These are phyloP conservation scores for Astrothelium macrocarpum DNA, from an alignment of 495 filamentous ascomycete genomes.

Conservation along the genomic window DNA sequence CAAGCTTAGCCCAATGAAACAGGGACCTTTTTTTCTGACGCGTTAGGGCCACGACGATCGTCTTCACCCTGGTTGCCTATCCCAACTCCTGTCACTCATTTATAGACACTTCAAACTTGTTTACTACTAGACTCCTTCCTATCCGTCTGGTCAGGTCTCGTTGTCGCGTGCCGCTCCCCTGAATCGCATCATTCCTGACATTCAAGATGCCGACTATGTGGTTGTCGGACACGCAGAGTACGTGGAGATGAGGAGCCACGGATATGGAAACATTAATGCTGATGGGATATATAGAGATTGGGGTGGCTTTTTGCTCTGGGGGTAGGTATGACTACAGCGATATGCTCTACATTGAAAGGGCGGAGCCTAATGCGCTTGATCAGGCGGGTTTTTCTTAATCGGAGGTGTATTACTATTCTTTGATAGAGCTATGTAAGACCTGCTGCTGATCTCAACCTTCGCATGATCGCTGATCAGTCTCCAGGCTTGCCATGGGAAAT, in stretches of 20 bases:
- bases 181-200: neutral
- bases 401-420: slow-evolving; percentile 94
- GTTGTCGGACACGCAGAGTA: slow-evolving; percentile 94
- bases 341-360: neutral
- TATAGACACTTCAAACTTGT: neutral
- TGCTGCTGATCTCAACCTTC: slow-evolving; percentile 32
- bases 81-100: slow-evolving; percentile 7
- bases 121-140: neutral
- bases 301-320: slow-evolving; percentile 89
- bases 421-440: slow-evolving; percentile 70
- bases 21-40: neutral
- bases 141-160: neutral
- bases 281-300: slow-evolving; percentile 57
- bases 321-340: slow-evolving; percentile 52
- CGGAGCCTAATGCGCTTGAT: slow-evolving; percentile 2
- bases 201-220: slow-evolving; percentile 67
- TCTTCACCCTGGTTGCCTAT: neutral
- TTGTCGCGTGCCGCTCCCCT: neutral
- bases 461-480: slow-evolving; percentile 27
- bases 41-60: neutral
- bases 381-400: slow-evolving; percentile 82
- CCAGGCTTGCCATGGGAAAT: slow-evolving; percentile 75
- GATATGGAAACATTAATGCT: neutral
- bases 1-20: neutral
- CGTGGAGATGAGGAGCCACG: slow-evolving; percentile 18